A percentile compares a stretch with the other conserved stretches of the same genome.
phyloP scores from a whole-genome alignment of 768 basidiomycete species.

The Termitomyces titanicus region DNA sequence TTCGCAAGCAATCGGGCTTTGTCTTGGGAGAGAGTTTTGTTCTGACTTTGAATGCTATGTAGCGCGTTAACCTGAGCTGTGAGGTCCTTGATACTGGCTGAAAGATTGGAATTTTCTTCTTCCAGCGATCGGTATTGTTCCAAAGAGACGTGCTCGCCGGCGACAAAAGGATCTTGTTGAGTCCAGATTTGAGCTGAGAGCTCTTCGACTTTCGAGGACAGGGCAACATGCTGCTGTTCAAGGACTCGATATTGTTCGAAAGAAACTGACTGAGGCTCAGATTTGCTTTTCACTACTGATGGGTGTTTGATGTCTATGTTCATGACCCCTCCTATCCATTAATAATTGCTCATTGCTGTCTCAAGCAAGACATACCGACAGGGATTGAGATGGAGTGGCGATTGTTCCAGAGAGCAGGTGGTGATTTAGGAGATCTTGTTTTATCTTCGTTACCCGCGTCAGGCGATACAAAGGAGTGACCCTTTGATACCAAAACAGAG shows the following conservation, averaged over 20 bases:
- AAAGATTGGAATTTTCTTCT: conserved; percentile 5
- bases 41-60: conserved; percentile 14
- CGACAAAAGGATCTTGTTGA: conserved; percentile 21
- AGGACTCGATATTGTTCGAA: conserved; percentile 1
- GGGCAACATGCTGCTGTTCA: conserved; percentile 5
- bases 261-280: not conserved
- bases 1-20: conserved; percentile 23
- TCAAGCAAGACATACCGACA: not conserved
- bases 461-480: not conserved
- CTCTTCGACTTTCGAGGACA: conserved; percentile 7
- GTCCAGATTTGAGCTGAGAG: conserved; percentile 10
- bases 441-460: not conserved
- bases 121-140: conserved; percentile 5
- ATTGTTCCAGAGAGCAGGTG: not conserved
- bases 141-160: conserved; percentile 13
- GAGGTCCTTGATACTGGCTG: conserved; percentile 8
- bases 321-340: not conserved
- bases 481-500: not conserved
- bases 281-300: not conserved
- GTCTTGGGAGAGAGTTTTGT: conserved; percentile 25
- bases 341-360: not conserved
- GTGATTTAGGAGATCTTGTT: not conserved
- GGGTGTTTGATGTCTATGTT: not conserved
- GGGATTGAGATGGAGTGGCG: not conserved
- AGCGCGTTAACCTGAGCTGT: conserved; percentile 11